Percentiles rank a stretch among this genome's conserved stretches.
These are phyloP conservation scores for Aspergillus felis DNA, from an alignment of 2,329 filamentous ascomycete genomes.

Conservation along the genomic window DNA sequence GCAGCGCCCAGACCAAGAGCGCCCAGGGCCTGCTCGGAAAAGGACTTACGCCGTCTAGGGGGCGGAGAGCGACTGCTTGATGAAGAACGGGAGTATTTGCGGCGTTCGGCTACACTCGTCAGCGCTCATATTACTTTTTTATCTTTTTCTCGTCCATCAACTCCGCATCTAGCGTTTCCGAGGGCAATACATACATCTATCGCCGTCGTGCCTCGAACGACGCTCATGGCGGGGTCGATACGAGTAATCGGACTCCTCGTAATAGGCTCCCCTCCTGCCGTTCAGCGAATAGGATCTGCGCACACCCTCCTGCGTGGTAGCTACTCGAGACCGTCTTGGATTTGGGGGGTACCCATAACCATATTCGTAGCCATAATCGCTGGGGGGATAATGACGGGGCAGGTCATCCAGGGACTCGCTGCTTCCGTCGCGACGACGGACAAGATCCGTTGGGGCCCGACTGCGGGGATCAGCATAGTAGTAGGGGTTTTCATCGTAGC, in stretches of 20 bases:
- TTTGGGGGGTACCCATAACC: conserved; percentile 26
- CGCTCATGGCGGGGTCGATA: conserved; percentile 37
- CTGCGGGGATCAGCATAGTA: conserved; percentile 18
- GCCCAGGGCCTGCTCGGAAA: conserved; percentile 49
- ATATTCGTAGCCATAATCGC: conserved; percentile 41
- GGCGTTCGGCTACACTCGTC: conserved; percentile 25
- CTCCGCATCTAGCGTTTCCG: background rate
- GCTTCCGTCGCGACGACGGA: conserved; percentile 58
- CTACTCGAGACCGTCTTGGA: conserved; percentile 20
- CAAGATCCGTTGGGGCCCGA: conserved; percentile 12
- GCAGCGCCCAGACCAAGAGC: conserved; percentile 57
- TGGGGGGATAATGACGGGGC: conserved; percentile 76
- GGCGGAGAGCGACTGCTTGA: conserved; percentile 40
- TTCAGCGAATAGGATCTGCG: conserved; percentile 35
- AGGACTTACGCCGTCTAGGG: conserved; percentile 42
- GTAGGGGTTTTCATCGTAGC: conserved; percentile 28
- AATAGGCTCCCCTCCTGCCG: conserved; percentile 31
- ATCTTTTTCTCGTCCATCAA: background rate
- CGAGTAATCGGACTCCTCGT: conserved; percentile 27
- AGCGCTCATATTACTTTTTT: background rate
- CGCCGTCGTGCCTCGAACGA: conserved; percentile 46
- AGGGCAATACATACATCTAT: conserved; percentile 28
- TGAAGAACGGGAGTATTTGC: conserved; percentile 31
- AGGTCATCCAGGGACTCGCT: conserved; percentile 75
- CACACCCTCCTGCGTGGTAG: conserved; percentile 32